Base-by-base conservation (phyloP, 768 basidiomycete species). In the Mycena latifolia region DNA sequence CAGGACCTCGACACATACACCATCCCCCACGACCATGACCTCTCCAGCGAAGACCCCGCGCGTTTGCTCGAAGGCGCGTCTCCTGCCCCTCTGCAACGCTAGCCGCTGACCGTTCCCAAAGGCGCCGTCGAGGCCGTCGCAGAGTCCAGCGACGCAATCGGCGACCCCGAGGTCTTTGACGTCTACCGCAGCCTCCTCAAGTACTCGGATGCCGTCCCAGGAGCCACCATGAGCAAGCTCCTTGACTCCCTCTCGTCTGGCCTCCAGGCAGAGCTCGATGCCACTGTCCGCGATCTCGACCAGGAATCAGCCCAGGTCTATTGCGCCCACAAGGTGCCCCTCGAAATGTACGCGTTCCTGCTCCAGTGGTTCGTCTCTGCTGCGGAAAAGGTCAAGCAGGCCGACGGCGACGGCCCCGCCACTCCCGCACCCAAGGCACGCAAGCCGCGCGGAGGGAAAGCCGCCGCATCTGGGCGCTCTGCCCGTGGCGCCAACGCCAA, bases 301-400 rank as follows among this genome's bases (percentile, higher is more conserved):
- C 80, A 86, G 8, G 93, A 91, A 28, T 87, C 91, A 53, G 86
- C 89, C 63, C 83, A 91, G 61, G 81, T 83, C 2, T 84, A 86
- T 71, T 77, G 85, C 67, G 72, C 81, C 0, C 95, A 95, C 77
- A 93, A 91, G 75, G 69, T 75, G 4, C 88, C 94, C 0, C 82
- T 99, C 65, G 98, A 99, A 76, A 90, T 93, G 84, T 98, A 94
- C 76, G 92, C 92, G 9, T 98, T 99, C 75, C 81, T 98, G 27
- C 78, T 98, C n/a, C 85, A 90, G 65, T 98, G 96, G 96, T 96
- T 96, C 74, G 92, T 94, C 18, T 79, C 81, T 14, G 89, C 89
- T 0, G 92, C 90, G 1, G 95, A 97, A 77, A 92, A 91, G 69
- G 87, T 91, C 63, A 92, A 91, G 15, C 85, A 81, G 22, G 80